Evolutionary conservation across 2,329 filamentous ascomycete species (phyloP), one percentile per base, ranked within the genome.

Genomic region (Aspergillus cejpii): DNA sequence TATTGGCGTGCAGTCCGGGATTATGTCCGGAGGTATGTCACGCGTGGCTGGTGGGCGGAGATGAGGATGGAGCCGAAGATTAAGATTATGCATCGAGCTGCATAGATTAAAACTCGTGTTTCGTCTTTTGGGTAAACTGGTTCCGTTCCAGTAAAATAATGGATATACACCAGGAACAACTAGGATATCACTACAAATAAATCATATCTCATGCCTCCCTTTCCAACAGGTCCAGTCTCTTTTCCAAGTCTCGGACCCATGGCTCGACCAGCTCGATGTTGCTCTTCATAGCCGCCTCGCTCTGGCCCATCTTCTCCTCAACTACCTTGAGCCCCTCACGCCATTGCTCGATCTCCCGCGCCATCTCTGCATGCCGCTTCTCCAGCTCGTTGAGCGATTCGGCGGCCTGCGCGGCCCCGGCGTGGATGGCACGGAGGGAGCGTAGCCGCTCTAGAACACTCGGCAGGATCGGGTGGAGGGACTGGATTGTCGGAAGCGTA

Each of bases 211-310:
- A 48, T 15, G 23, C 33, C 23, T 50, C 54, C 24, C 57, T 73
- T 47, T 72, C 72, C 61, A 84, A 64, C 55, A 76, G 76, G 48
- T 76, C 76, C 64, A 96, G 76, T 66, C 86, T 84, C 58, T 74
- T 78, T 70, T 97, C 91, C 43, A 98, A 69, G 45, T 85, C 87
- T 65, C 85, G 87, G 3, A 97, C 87, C 88, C 90, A 96, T 31
- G 80, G 81, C 54, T 91, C 85, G 50, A 97, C 83, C n/a, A 85
- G 77, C 57, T 84, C 82, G 66, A 90, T 82, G 66, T 98, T 98
- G 40, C 76, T 79, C 53, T 79, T 79, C 72, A 94, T 84, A 3
- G 81, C 77, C 21, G 73, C 72, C 60, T 86, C 83, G 3, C 84
- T 82, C 48, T 84, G 78, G 50, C 74, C 74, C 59, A 97, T 81